A percentile compares a stretch with the other conserved stretches of the same genome.
Conservation (phyloP, 2,329 filamentous ascomycete species). For the Cladophialophora exuberans region DNA sequence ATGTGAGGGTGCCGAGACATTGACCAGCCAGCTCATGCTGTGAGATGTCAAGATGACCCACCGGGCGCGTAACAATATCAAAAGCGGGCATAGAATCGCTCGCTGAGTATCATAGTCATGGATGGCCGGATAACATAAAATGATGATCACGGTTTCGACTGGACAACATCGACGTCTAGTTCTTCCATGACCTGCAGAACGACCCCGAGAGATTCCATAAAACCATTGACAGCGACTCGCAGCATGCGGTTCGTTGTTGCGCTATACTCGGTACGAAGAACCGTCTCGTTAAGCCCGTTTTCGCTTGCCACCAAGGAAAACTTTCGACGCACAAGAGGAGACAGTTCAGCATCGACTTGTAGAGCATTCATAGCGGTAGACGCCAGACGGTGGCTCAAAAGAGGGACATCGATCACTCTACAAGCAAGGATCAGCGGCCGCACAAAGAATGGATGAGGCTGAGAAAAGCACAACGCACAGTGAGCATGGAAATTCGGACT, state of each 20-base stretch:
- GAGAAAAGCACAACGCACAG: slow-evolving; percentile 35
- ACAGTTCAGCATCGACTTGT: slow-evolving; percentile 86
- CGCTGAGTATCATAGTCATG: no score
- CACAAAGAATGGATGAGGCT: not conserved
- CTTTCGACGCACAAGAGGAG: slow-evolving; percentile 74
- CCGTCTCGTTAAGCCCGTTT: slow-evolving; percentile 46
- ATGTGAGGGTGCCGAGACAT: not conserved
- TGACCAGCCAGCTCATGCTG: no score
- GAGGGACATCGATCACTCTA: slow-evolving; percentile 76
- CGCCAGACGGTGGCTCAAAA: slow-evolving; percentile 79
- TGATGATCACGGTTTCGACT: slow-evolving; percentile 33
- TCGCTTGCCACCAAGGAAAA: slow-evolving; percentile 59
- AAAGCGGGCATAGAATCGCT: no score
- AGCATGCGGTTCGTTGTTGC: slow-evolving; percentile 97
- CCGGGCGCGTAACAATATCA: no score
- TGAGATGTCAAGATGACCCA: no score
- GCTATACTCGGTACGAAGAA: slow-evolving; percentile 75
- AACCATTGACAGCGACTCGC: slow-evolving; percentile 91
- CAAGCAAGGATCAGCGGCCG: slow-evolving; percentile 3
- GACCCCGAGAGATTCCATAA: slow-evolving; percentile 86
- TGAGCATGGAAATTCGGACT: slow-evolving; percentile 45
- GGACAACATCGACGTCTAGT: slow-evolving; percentile 81
- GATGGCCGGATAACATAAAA: not conserved
- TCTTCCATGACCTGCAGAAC: slow-evolving; percentile 89
- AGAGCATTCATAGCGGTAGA: slow-evolving; percentile 74